Evolutionary conservation across 179 eudicot genomes (phyloP).

Genomic region (Heliamphora pulchella): DNA sequence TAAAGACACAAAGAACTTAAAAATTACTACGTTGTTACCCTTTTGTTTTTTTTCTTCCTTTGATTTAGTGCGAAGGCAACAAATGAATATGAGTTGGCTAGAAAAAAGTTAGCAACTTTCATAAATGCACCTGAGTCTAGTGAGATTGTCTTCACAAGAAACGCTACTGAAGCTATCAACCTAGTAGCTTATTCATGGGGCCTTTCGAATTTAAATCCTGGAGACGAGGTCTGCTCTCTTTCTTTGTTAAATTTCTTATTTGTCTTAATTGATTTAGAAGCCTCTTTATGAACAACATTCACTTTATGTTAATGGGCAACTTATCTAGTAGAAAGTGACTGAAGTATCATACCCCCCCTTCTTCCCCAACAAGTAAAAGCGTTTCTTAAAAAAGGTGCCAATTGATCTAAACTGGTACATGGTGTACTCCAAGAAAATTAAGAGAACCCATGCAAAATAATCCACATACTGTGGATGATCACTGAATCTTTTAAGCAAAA

Average conservation of each 20-base stretch:
- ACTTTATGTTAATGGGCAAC: not conserved
- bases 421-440: too few species aligned
- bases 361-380: too few species aligned
- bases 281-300: not conserved
- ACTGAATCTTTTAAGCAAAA: not conserved
- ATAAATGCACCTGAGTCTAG: conserved; percentile 70
- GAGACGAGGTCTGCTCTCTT: conserved; percentile 62
- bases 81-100: conserved; percentile 82
- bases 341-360: too few species aligned
- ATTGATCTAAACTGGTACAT: too few species aligned
- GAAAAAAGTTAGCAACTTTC: conserved; percentile 82
- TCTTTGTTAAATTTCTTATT: not conserved
- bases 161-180: conserved; percentile 98
- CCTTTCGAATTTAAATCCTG: conserved; percentile 57
- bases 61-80: conserved; percentile 80
- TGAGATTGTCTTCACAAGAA: conserved; percentile 85
- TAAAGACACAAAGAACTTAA: not conserved
- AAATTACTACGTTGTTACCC: not conserved
- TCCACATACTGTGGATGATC: not conserved
- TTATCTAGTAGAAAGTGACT: not conserved
- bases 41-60: not conserved
- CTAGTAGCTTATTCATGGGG: conserved; percentile 97
- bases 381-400: too few species aligned
- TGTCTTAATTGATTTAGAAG: not conserved
- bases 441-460: not conserved